Evolutionary conservation across 495 filamentous ascomycete genomes (phyloP), one percentile per base, ranked within the genome.

Genomic region (Aspergillus bridgeri): DNA sequence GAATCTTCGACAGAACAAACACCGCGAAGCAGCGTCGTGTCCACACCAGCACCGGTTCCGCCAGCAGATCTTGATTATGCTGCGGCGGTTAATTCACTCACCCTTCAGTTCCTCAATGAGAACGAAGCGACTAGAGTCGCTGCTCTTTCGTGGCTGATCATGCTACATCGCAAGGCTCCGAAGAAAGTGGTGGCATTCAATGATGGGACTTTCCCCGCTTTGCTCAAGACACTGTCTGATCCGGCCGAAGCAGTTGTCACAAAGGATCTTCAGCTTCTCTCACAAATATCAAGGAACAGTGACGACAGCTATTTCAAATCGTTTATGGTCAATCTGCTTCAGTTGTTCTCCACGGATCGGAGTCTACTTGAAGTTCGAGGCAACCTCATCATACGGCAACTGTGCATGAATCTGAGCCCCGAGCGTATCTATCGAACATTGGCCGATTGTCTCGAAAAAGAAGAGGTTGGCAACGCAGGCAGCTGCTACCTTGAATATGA

Each of bases 261-360:
- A 13, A 89, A 92, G 58, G 95, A 99, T 68, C 75, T 99, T 15
- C 91, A 96, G 64, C 82, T 99, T 15, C 81, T 99, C 15, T 96
- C 92, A 5, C 93, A 99, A 60, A 98, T 99, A 29, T 96, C 93
- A 5, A 84, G 86, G 53, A 95, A 96, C 59, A 98, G 93, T 73
- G 94, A 96, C 64, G 95, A 98, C 63, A 88, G 90, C 64, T 97
- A 98, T 72, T 98, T 99, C 68, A 87, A 90, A 1, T 93, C 91
- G 13, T 99, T 99, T 67, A 98, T 99, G 95, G 90, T 96, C 50
- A 95, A 93, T 62, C 79, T 99, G 3, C 79, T 99, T 11, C 93
- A 97, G 63, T 83, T 99, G 2, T 99, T 97, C 65, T 91, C 89
- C 38, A 98, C 93, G 0, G 95, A 99, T 69, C 80, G 95, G 23